A percentile compares a stretch with the other conserved stretches of the same genome.
Evolutionary conservation across 2,329 filamentous ascomycete genomes (phyloP).

Genomic region (Fusarium cicatricum): DNA sequence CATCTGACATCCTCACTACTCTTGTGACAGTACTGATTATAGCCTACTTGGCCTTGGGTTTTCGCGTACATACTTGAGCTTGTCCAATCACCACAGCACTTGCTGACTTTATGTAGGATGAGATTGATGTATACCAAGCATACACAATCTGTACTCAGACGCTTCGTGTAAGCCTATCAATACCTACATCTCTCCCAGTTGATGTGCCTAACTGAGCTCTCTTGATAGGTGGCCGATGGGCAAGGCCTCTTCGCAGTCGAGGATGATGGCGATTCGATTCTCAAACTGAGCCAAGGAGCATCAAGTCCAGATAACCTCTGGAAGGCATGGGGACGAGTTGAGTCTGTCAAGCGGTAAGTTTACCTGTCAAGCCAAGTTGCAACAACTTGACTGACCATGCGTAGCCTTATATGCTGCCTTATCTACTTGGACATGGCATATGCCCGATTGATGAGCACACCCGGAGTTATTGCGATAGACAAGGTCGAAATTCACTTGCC

Average conservation of each 20-base stretch:
- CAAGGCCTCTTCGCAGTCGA: constrained; percentile 9
- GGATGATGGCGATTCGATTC: neutral
- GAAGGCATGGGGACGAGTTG: constrained; percentile 16
- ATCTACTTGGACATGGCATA: constrained; percentile 17
- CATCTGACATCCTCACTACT: neutral
- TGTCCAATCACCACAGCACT: too few species aligned
- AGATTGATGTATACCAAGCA: constrained; percentile 8
- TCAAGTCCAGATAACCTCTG: neutral
- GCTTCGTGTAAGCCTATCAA: constrained; percentile 13
- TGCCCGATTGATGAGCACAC: constrained; percentile 3
- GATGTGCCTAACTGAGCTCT: neutral
- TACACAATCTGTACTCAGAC: constrained; percentile 9
- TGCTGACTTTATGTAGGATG: neutral
- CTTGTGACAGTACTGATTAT: constrained; percentile 6
- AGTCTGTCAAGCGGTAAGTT: constrained; percentile 19
- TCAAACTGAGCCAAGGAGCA: neutral
- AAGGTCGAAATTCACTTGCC: constrained; percentile 14
- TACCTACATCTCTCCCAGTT: too few species aligned
- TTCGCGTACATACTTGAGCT: too few species aligned
- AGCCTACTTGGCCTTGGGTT: constrained; percentile 9
- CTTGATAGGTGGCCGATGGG: neutral
- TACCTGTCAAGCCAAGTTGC: too few species aligned
- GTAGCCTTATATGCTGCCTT: constrained; percentile 8
- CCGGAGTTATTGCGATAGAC: constrained; percentile 14
- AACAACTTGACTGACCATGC: neutral